Percentiles rank a stretch among this genome's conserved stretches.
phyloP scores from a whole-genome alignment of 768 basidiomycete species.

The Suillus subaureus region DNA sequence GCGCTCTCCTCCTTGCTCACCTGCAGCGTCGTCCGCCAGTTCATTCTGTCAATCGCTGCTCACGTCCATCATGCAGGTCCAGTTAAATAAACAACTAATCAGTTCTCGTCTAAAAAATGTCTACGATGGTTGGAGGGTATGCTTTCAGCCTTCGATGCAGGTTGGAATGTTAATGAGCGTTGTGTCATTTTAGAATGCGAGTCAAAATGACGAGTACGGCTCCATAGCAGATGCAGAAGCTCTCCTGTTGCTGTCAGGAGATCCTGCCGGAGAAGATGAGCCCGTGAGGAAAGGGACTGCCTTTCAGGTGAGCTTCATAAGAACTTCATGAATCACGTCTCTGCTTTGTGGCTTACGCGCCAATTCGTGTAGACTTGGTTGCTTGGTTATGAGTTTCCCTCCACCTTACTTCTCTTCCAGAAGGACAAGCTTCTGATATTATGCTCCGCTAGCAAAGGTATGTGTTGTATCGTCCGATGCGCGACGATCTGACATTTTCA shows the following conservation, averaged over 20 bases:
- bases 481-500: conserved; percentile 10
- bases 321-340: neutral
- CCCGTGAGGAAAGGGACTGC: conserved; percentile 90
- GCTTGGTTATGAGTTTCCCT: conserved; percentile 96
- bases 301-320: conserved; percentile 69
- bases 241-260: conserved; percentile 72
- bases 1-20: conserved; percentile 24
- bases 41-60: conserved; percentile 11
- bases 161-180: conserved; percentile 17
- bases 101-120: conserved; percentile 58
- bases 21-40: conserved; percentile 19
- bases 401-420: conserved; percentile 84
- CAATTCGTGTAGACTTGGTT: conserved; percentile 78
- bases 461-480: conserved; percentile 13
- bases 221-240: conserved; percentile 71
- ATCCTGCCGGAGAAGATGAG: conserved; percentile 83
- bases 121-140: conserved; percentile 65
- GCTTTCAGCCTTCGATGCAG: conserved; percentile 23
- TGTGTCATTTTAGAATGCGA: conserved; percentile 51
- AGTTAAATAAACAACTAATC: conserved; percentile 67
- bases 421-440: conserved; percentile 77
- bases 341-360: conserved; percentile 10
- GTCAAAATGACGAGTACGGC: conserved; percentile 69
- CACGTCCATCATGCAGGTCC: conserved; percentile 56
- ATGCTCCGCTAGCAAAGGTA: conserved; percentile 90